Evolutionary conservation across 148 eudicot species (phyloP).

Genomic region (Cornus florida): DNA sequence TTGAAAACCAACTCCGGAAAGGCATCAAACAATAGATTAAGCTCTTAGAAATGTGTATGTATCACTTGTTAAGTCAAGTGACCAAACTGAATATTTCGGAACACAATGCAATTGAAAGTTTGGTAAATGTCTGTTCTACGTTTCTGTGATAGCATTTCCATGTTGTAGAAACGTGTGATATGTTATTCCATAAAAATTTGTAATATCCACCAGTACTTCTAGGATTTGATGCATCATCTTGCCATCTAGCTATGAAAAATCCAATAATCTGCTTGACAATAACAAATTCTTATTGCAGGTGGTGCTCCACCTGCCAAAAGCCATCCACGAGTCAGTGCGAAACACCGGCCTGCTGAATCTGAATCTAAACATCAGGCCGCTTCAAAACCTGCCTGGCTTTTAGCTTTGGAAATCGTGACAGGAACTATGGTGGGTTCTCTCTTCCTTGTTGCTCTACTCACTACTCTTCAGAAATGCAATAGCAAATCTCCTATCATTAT

Average conservation of each 20-base stretch:
- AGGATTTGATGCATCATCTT: not conserved
- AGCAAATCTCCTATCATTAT: slow-evolving; percentile 61
- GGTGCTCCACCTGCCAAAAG: slow-evolving; percentile 38
- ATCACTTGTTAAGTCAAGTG: not conserved
- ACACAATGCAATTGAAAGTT: not conserved
- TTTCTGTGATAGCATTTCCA: not conserved
- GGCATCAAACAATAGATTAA: not conserved
- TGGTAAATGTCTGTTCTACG: not conserved
- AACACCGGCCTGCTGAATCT: slow-evolving; percentile 36
- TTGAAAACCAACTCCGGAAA: not conserved
- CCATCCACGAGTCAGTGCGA: slow-evolving; percentile 34
- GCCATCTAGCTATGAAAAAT: not conserved
- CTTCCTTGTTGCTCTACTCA: slow-evolving; percentile 45
- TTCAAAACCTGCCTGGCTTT: slow-evolving; percentile 74
- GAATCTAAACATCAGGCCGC: slow-evolving; percentile 38
- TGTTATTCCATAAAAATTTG: not conserved
- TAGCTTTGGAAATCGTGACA: slow-evolving; percentile 74
- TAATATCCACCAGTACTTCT: not conserved
- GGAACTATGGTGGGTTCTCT: slow-evolving; percentile 70
- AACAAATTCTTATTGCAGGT: slow-evolving; percentile 36
- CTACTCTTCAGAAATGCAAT: slow-evolving; percentile 55
- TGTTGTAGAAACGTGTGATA: not conserved
- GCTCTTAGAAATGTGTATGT: not conserved
- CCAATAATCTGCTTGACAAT: not conserved
- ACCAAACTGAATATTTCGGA: not conserved